Evolutionary conservation across 192 early-diverging fungal species (phyloP).

Genomic region (Linderina pennispora): DNA sequence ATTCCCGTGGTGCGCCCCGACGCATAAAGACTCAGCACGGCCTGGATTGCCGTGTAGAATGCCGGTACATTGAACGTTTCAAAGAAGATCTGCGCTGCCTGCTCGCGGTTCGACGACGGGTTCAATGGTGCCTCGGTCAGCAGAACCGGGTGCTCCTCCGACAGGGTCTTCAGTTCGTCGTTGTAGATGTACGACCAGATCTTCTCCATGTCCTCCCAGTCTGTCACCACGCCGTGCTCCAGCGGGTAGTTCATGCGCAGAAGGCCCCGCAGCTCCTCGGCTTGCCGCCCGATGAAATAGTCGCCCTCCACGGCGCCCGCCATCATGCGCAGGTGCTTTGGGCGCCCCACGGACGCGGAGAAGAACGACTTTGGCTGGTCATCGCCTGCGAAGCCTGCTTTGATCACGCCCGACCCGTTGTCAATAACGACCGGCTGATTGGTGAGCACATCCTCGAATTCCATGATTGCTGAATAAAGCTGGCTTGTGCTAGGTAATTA

Average conservation of each 20-base stretch:
- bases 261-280: conserved; percentile 94
- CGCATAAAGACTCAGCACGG: conserved; percentile 94
- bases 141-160: conserved; percentile 98
- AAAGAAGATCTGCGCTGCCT: conserved; percentile 94
- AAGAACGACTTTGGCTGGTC: conserved; percentile 96
- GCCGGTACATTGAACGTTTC: conserved; percentile 99
- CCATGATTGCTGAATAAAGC: too few species aligned
- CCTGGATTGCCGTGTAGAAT: conserved; percentile 94
- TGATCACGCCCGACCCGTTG: conserved; percentile 98
- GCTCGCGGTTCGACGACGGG: conserved; percentile 86
- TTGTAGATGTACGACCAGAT: conserved; percentile 98
- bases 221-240: conserved; percentile 93
- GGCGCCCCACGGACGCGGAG: conserved; percentile 89
- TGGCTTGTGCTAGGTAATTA: too few species aligned
- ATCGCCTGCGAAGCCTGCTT: conserved; percentile 98
- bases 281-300: conserved; percentile 90
- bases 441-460: conserved; percentile 88
- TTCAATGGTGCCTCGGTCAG: conserved; percentile 97
- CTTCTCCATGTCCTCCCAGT: conserved; percentile 99
- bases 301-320: conserved; percentile 97
- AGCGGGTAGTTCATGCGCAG: conserved; percentile 93
- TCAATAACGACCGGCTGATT: conserved; percentile 99
- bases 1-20: conserved; percentile 97
- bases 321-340: conserved; percentile 96
- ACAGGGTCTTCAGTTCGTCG: conserved; percentile 91